Evolutionary conservation across 345 rosid species (phyloP).

Genomic region (Hibiscus tridactylites): DNA sequence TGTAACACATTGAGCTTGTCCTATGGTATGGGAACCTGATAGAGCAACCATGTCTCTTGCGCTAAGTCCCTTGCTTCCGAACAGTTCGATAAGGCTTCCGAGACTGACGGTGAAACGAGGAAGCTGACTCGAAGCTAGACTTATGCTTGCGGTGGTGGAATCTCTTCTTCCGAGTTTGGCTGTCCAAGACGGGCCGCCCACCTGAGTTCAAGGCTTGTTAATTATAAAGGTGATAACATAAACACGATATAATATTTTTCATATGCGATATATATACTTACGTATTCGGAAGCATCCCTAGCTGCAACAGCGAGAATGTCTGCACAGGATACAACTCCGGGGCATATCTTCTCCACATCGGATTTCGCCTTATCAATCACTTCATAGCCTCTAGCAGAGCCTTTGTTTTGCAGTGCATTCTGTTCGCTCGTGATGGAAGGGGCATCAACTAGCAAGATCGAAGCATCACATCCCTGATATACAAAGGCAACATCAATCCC

Average conservation of each 20-base stretch:
- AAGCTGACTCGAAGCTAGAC: constrained; percentile 16
- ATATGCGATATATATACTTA: background rate
- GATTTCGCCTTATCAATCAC: constrained; percentile 42
- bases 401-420: constrained; percentile 24
- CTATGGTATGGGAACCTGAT: constrained; percentile 46
- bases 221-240: too few relatives aligned
- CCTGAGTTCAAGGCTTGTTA: background rate
- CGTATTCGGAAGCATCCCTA: constrained; percentile 31
- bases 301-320: constrained; percentile 48
- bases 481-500: background rate
- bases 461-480: constrained; percentile 45
- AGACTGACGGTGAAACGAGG: constrained; percentile 14
- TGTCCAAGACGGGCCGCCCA: constrained; percentile 41
- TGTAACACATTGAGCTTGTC: constrained; percentile 44
- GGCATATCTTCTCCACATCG: constrained; percentile 42
- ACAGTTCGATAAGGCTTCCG: constrained; percentile 10
- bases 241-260: too few relatives aligned
- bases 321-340: constrained; percentile 53
- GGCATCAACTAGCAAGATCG: constrained; percentile 32
- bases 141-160: constrained; percentile 23
- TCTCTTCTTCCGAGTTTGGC: constrained; percentile 47
- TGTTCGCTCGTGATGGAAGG: constrained; percentile 29
- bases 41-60: constrained; percentile 28
- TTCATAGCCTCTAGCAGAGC: constrained; percentile 24
- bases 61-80: constrained; percentile 22